Conservation (phyloP, 2,329 filamentous ascomycete species). For the Claviceps lovelessii region DNA sequence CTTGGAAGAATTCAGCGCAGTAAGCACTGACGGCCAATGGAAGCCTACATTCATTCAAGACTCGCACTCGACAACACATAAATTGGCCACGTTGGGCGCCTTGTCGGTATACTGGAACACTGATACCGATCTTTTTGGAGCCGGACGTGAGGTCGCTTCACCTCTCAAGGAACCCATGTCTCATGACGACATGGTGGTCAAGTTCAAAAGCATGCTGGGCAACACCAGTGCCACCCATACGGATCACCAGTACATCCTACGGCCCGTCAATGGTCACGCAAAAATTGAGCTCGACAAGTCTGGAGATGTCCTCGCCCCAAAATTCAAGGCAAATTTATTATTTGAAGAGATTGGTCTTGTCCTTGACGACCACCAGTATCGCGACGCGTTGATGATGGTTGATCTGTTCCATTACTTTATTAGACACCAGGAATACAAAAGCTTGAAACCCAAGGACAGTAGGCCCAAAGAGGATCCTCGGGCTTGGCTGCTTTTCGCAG, state of each 20-base stretch:
- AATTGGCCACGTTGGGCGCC: slow-evolving; percentile 78
- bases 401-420: slow-evolving; percentile 98
- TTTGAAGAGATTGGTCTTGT: slow-evolving; percentile 98
- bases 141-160: slow-evolving; percentile 52
- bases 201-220: slow-evolving; percentile 69
- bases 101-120: slow-evolving; percentile 98
- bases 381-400: slow-evolving; percentile 93
- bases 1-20: slow-evolving; percentile 88
- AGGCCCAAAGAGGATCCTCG: slow-evolving; percentile 77
- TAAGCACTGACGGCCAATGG: slow-evolving; percentile 93
- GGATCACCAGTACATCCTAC: slow-evolving; percentile 83
- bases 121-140: slow-evolving; percentile 69
- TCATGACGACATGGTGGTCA: slow-evolving; percentile 63
- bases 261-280: slow-evolving; percentile 87
- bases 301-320: slow-evolving; percentile 61
- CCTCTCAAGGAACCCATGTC: slow-evolving; percentile 41
- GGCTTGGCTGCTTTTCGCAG: slow-evolving; percentile 87
- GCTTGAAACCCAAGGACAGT: slow-evolving; percentile 67
- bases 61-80: slow-evolving; percentile 70
- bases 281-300: slow-evolving; percentile 94
- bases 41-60: slow-evolving; percentile 91
- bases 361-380: slow-evolving; percentile 95
- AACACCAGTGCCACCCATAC: slow-evolving; percentile 43
- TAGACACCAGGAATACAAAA: slow-evolving; percentile 93
- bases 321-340: slow-evolving; percentile 76